Evolutionary conservation across 2,329 filamentous ascomycete genomes (phyloP).

Genomic region (Penicillium paneum): DNA sequence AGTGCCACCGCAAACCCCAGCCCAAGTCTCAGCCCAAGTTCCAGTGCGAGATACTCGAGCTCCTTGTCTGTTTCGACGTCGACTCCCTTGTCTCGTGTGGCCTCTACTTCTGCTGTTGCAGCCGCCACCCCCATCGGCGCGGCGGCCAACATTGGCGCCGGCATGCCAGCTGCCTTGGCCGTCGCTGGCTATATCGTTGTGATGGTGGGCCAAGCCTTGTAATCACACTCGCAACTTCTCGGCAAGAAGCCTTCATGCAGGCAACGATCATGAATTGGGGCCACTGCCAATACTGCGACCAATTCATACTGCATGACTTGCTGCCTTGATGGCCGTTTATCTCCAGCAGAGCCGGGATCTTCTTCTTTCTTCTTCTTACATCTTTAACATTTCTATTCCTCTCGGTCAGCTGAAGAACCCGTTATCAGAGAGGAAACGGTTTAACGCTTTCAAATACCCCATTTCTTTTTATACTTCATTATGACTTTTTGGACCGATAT

Average conservation of each 20-base stretch:
- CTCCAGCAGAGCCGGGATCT: constrained; percentile 23
- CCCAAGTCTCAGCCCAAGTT: background rate
- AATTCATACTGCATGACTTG: constrained; percentile 1
- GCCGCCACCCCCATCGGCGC: constrained; percentile 21
- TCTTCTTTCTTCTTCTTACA: constrained; percentile 17
- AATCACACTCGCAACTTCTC: constrained; percentile 12
- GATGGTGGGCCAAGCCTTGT: constrained; percentile 36
- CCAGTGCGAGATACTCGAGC: constrained; percentile 3
- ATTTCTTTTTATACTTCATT: constrained; percentile 15
- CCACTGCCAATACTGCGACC: background rate
- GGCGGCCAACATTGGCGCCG: constrained; percentile 20
- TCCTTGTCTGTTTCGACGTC: constrained; percentile 20
- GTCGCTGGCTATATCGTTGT: constrained; percentile 40
- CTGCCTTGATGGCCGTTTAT: constrained; percentile 17
- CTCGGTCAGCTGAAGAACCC: constrained; percentile 24
- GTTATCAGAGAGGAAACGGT: constrained; percentile 21
- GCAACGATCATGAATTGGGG: background rate
- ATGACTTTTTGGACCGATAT: constrained; percentile 29
- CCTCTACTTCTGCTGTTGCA: constrained; percentile 11
- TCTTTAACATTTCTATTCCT: constrained; percentile 16
- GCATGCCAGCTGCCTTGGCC: constrained; percentile 31
- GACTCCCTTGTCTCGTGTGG: constrained; percentile 17
- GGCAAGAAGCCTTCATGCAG: background rate
- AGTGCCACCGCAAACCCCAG: too few relatives aligned
- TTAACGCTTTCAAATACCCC: constrained; percentile 32